These are phyloP conservation scores for Rutstroemia sp. DNA, from an alignment of 2,329 filamentous ascomycete genomes.

Conservation along the genomic window DNA sequence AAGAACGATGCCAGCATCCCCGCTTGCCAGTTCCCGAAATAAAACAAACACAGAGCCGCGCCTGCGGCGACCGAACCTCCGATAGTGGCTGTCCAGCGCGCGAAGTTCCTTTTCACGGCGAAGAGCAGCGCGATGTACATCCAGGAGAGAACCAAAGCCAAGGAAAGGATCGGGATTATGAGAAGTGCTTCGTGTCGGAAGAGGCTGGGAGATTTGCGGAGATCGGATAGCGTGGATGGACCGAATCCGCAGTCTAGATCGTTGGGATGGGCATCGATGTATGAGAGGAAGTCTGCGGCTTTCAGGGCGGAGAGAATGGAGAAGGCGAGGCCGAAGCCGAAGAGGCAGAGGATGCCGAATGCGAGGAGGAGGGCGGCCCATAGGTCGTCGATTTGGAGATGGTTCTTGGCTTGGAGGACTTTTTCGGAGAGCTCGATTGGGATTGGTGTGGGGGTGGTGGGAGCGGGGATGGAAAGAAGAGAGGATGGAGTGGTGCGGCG, in stretches of 20 bases:
- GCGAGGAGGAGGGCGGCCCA: background rate
- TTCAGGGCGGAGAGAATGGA: background rate
- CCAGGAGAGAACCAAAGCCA: background rate
- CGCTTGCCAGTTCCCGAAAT: slow-evolving; percentile 40
- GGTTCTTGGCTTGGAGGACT: rapidly evolving
- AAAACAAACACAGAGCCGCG: slow-evolving; percentile 64
- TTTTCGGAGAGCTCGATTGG: background rate
- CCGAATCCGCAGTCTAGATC: background rate
- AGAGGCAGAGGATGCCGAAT: background rate
- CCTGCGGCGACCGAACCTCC: background rate
- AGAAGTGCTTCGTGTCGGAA: background rate
- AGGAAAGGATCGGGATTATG: background rate
- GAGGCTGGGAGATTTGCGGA: background rate
- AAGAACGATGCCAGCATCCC: background rate
- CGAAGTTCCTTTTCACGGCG: background rate
- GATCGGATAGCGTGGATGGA: background rate
- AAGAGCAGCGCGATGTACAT: background rate
- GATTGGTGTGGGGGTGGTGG: background rate
- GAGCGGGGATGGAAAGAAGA: background rate
- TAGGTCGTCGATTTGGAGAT: background rate
- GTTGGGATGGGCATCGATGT: background rate
- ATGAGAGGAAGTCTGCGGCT: background rate
- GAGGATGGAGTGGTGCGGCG: background rate
- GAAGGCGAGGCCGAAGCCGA: background rate
- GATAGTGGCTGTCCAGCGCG: background rate